These are phyloP conservation scores for Dryadomyces quercus-mongolicae DNA, from an alignment of 2,329 filamentous ascomycete species.

Conservation along the genomic window DNA sequence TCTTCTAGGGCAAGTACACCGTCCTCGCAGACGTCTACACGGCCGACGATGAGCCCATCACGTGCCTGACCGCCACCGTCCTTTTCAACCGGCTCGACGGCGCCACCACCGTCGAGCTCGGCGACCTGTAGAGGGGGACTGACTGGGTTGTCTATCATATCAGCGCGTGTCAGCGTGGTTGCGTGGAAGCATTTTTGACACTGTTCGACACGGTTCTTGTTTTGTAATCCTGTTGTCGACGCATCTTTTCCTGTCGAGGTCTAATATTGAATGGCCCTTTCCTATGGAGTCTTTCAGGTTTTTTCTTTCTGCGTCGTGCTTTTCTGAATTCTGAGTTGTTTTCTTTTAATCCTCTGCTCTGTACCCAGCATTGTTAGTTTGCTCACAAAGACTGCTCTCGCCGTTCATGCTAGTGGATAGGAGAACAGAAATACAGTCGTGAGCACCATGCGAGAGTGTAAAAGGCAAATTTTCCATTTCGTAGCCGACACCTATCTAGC, in stretches of 20 bases:
- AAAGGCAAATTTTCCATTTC: neutral
- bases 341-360: neutral
- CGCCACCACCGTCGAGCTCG: slow-evolving; percentile 3
- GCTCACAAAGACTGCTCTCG: neutral
- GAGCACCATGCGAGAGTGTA: neutral
- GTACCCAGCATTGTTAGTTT: neutral
- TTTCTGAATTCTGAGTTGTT: neutral
- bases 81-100: slow-evolving; percentile 36
- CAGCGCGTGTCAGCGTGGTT: neutral
- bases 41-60: slow-evolving; percentile 60
- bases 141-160: too few relatives aligned
- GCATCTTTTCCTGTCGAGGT: neutral
- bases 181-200: neutral
- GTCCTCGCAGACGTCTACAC: slow-evolving; percentile 80
- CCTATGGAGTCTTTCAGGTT: neutral
- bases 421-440: neutral
- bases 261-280: neutral
- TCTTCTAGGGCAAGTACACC: slow-evolving; percentile 69
- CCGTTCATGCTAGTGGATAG: neutral
- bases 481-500: neutral
- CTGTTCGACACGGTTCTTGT: neutral
- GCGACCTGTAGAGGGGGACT: neutral
- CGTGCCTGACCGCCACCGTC: slow-evolving; percentile 71
- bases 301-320: neutral
- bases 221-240: neutral